These are phyloP conservation scores for Phytopythium mirpurense DNA, from an alignment of 352 stramenopile species.

Conservation along the genomic window DNA sequence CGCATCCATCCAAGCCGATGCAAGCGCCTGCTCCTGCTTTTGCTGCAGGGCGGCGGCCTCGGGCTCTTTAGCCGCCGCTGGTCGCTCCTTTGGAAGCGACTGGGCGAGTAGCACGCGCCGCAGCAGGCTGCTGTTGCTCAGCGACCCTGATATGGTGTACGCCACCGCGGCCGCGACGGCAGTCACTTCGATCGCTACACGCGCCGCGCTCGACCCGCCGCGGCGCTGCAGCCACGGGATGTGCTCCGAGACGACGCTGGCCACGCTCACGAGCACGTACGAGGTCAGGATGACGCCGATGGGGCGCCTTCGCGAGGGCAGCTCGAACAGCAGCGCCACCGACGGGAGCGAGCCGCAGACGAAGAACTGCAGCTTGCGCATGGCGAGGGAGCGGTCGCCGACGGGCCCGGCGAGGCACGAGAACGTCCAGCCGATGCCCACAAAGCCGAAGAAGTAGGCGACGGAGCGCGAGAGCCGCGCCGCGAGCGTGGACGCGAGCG, in stretches of 20 bases:
- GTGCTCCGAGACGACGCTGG: conserved; percentile 26
- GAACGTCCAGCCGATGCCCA: conserved; percentile 44
- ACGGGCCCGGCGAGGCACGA: conserved; percentile 35
- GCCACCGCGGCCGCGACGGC: conserved; percentile 27
- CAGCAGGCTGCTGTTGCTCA: conserved; percentile 24
- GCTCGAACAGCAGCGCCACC: conserved; percentile 48
- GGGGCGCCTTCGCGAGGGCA: conserved; percentile 30
- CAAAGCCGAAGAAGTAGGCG: conserved; percentile 45
- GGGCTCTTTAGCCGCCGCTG: not conserved
- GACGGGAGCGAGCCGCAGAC: conserved; percentile 41
- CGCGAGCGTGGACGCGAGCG: conserved; percentile 23
- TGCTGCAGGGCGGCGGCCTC: not conserved
- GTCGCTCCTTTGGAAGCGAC: conserved; percentile 2
- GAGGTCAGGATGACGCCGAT: conserved; percentile 61
- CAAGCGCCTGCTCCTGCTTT: too few species aligned
- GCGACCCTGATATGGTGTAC: conserved; percentile 30
- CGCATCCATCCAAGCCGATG: too few species aligned
- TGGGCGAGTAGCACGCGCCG: conserved; percentile 22
- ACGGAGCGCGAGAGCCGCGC: conserved; percentile 41
- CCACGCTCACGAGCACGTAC: conserved; percentile 52
- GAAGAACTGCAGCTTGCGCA: conserved; percentile 50
- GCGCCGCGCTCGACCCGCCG: conserved; percentile 13
- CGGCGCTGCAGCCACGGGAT: conserved; percentile 33
- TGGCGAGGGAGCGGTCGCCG: conserved; percentile 33
- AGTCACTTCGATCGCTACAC: conserved; percentile 30